Base-by-base conservation (phyloP, 371 early-diverging fungal species). In the Gilbertella persicaria region DNA sequence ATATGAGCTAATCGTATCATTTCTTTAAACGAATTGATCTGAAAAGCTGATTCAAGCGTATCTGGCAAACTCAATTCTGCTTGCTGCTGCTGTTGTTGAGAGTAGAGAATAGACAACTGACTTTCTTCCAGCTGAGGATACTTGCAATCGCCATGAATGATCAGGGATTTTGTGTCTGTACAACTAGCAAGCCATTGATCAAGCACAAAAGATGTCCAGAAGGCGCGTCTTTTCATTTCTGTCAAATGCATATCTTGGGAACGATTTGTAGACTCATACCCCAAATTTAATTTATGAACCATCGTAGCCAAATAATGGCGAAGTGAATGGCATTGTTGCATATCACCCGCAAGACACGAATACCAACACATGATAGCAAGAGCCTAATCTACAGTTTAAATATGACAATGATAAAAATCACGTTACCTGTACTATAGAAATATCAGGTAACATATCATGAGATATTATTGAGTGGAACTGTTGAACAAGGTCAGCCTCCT, bases 301-400 rank as follows among this genome's bases (percentile, higher is more conserved):
- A 49, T 19, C 12, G 23, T 28, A 36, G 58, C 42, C 5, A 72
- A 30, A 33, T 55, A 49, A 23, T 51, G 61, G n/a, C 67, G 66
- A 20, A 71, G 54, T 0, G 29, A 30, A 14, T 37, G 14, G 42
- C 67, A 64, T 45, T 58, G 58, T 23, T 62, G 45, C n/a, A 59
- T 40, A 44, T 73, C 54, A 26, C 73, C 73, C 21, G 50, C 33
- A 28, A 77, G 43, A 48, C 64, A 67, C 28, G 67, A 46, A 48
- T 66, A 68, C 77, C 77, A 77, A 40, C 69, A 70, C 51, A 73
- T 59, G 49, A 77, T 69, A 5, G 59, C 53, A 14, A 67, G 52
- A 1, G 67, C 69, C 76, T 75, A 26, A 38, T 30, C 2, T 20
- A 46, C 37, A 44, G 28, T 23, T 16, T 39, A 17, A 52, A 36